Percentiles rank a stretch among this genome's conserved stretches.
Conservation (phyloP, 805 yeast species). For the Metschnikowia hibisci region DNA sequence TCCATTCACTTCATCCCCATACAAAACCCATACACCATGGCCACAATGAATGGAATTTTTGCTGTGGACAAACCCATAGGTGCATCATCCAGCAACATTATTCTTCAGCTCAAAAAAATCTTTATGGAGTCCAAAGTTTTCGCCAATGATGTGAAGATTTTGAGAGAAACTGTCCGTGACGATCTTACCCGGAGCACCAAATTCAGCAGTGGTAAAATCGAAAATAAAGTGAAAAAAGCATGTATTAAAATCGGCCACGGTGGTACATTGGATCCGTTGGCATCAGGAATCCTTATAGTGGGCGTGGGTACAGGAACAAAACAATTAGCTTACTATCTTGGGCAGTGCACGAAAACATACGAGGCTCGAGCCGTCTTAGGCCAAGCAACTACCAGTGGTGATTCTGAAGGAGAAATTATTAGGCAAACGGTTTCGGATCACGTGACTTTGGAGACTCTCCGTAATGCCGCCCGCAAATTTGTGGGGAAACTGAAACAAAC, state of each 20-base stretch:
- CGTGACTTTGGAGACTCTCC: slow-evolving; percentile 50
- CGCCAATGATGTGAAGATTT: slow-evolving; percentile 47
- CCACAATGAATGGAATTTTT: slow-evolving; percentile 83
- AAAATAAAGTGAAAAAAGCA: slow-evolving; percentile 47
- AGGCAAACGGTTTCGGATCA: slow-evolving; percentile 54
- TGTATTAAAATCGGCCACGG: slow-evolving; percentile 96
- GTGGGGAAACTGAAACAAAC: slow-evolving; percentile 81
- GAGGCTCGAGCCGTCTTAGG: slow-evolving; percentile 86
- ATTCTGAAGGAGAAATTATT: slow-evolving; percentile 79
- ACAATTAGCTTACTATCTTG: slow-evolving; percentile 63
- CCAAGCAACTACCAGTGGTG: slow-evolving; percentile 89
- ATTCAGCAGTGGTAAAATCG: slow-evolving; percentile 45
- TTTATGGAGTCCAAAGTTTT: slow-evolving; percentile 61
- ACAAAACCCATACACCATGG: background rate
- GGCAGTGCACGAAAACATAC: slow-evolving; percentile 73
- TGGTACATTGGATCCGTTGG: slow-evolving; percentile 93
- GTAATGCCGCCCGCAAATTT: slow-evolving; percentile 54
- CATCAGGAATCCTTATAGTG: slow-evolving; percentile 88
- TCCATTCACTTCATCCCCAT: background rate
- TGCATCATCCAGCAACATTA: slow-evolving; percentile 69
- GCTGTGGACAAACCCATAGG: slow-evolving; percentile 91
- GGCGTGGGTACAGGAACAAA: slow-evolving; percentile 96
- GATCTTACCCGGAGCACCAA: slow-evolving; percentile 37
- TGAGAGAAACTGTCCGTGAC: slow-evolving; percentile 42
- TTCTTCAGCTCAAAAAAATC: slow-evolving; percentile 59